Percentiles rank a stretch among this genome's conserved stretches.
phyloP scores from a whole-genome alignment of 2,329 filamentous ascomycete genomes.

The Neofusicoccum parvum region DNA sequence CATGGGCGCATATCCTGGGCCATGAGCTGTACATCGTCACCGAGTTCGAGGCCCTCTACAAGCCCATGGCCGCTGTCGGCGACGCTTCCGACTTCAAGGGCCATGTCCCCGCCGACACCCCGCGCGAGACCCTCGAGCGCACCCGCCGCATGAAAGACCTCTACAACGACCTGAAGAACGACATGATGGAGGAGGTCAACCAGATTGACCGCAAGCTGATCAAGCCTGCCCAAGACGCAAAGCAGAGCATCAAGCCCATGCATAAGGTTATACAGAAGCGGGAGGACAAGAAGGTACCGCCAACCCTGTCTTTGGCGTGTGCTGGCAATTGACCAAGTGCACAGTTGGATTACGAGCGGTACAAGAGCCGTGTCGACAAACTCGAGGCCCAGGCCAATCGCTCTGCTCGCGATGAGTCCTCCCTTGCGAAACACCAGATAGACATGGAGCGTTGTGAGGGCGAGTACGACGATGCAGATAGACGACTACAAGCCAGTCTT shows the following conservation, averaged over 20 bases:
- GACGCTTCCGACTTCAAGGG: slow-evolving; percentile 47
- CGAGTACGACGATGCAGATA: slow-evolving; percentile 75
- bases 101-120: slow-evolving; percentile 62
- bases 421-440: slow-evolving; percentile 69
- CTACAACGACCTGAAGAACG: slow-evolving; percentile 70
- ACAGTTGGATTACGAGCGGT: slow-evolving; percentile 76
- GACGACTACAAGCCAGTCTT: slow-evolving; percentile 70
- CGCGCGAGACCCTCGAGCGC: slow-evolving; percentile 63
- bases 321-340: slow-evolving; percentile 21
- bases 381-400: slow-evolving; percentile 70
- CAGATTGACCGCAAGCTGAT: slow-evolving; percentile 72
- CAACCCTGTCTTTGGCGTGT: slow-evolving; percentile 16
- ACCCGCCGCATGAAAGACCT: slow-evolving; percentile 65
- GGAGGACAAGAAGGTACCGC: slow-evolving; percentile 69
- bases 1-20: slow-evolving; percentile 72
- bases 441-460: slow-evolving; percentile 68
- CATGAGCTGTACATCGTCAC: slow-evolving; percentile 68
- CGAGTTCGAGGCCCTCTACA: slow-evolving; percentile 73
- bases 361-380: slow-evolving; percentile 70
- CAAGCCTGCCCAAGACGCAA: slow-evolving; percentile 68
- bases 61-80: slow-evolving; percentile 70
- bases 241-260: slow-evolving; percentile 68
- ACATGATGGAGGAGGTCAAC: slow-evolving; percentile 70
- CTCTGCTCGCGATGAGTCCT: slow-evolving; percentile 71
- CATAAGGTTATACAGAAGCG: slow-evolving; percentile 84